A percentile compares a stretch with the other conserved stretches of the same genome.
Evolutionary conservation across 305 asterid genomes (phyloP).

Genomic region (Fraxinus xanthoxyloides): DNA sequence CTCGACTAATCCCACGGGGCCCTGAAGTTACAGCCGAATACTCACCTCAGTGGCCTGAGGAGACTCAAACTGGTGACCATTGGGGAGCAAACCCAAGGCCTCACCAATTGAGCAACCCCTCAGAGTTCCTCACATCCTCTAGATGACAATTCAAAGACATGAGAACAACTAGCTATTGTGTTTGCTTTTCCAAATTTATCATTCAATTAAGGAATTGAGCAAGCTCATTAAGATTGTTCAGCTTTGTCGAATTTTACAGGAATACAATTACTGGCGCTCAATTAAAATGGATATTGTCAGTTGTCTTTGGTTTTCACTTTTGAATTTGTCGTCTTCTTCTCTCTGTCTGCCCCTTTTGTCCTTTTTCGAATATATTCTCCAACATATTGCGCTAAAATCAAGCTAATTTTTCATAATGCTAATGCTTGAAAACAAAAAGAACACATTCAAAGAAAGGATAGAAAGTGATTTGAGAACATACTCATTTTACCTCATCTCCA

Average conservation of each 20-base stretch:
- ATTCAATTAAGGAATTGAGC: not conserved
- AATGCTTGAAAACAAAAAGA: not conserved
- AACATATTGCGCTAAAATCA: not conserved
- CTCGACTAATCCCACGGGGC: no score
- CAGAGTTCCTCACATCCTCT: not conserved
- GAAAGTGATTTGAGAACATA: slow-evolving; percentile 34
- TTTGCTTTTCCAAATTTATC: not conserved
- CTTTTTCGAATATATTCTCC: not conserved
- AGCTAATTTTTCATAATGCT: not conserved
- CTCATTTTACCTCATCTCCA: slow-evolving; percentile 96
- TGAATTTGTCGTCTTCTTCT: not conserved
- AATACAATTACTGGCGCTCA: not conserved
- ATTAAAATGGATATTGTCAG: no score
- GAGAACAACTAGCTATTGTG: not conserved
- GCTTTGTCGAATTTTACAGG: not conserved
- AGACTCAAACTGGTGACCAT: not conserved
- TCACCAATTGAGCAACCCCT: no score
- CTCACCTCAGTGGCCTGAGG: no score
- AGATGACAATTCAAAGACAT: not conserved
- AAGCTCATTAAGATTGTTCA: not conserved
- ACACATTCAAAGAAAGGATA: not conserved
- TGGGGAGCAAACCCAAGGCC: not conserved
- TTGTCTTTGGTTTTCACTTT: not conserved
- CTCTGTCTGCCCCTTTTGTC: not conserved
- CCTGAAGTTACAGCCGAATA: no score